Base-by-base conservation (phyloP, 2,329 filamentous ascomycete species). In the Calycina herbarum region DNA sequence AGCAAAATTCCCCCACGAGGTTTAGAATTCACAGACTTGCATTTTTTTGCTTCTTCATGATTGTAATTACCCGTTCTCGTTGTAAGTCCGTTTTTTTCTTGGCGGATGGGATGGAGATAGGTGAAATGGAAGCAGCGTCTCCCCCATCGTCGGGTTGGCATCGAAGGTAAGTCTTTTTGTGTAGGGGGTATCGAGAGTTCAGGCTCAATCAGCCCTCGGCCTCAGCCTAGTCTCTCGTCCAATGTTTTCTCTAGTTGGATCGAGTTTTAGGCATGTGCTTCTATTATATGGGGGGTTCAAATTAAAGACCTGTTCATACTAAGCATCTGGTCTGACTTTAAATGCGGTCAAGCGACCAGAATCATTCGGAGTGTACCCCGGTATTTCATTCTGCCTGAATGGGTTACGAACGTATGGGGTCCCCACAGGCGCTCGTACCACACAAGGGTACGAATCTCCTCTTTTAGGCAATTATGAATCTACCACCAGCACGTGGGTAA, bases 401-500 rank as follows among this genome's bases (percentile, higher is more conserved):
- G 20, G n/a, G 20, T 15, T 40, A 38, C 35, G 35, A 38, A 13
- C 8, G 35, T 48, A 48, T 48, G n/a, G 42, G 42, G 42, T 61
- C 5, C 38, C 58, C 35, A 5, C 20, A 7, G 38, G 38, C 38
- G 11, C 38, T 40, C 38, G 38, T 40, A 40, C 13, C 11, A 40
- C 13, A 40, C 38, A 40, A 40, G 38, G 38, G 13, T 40, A 40
- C 38, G 38, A 40, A 15, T 15, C 11, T 61, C 4, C 24, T 31
- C 33, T 5, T 59, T 59, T 45, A 59, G 58, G 31, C 58, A 54
- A 54, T 24, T 54, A 24, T 24, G 17, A 15, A 24, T 33, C n/a
- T 33, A 51, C 11, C 6, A 11, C 38, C 59, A 42, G 59, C 59
- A 61, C 59, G 59, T 61, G 59, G 38, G 59, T 20, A 6, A 48